phyloP scores from a whole-genome alignment of 2,329 filamentous ascomycete species.

The Ophiostoma sp. region DNA sequence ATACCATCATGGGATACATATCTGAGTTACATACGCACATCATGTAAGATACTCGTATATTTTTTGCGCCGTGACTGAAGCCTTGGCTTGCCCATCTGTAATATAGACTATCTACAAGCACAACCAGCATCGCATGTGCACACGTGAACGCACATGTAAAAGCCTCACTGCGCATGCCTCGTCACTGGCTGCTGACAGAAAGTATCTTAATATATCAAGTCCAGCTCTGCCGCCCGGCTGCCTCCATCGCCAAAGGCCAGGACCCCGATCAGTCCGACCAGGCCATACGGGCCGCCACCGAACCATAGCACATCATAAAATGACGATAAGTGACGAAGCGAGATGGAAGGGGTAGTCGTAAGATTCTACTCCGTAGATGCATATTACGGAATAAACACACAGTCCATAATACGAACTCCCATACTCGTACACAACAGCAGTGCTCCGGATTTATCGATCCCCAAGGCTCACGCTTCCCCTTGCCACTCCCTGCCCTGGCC shows the following conservation, averaged over 20 bases:
- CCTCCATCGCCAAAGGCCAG: not conserved
- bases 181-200: not conserved
- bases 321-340: not conserved
- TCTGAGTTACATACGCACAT: no score
- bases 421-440: not conserved
- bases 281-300: constrained; percentile 1
- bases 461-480: constrained; percentile 12
- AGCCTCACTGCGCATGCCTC: not conserved
- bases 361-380: not conserved
- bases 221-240: not conserved
- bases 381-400: not conserved
- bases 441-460: not conserved
- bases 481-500: not conserved
- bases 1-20: no score
- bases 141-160: not conserved
- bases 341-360: constrained; percentile 1
- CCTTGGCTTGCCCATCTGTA: no score
- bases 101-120: no score
- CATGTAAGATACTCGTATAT: no score
- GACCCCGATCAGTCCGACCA: not conserved
- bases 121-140: no score
- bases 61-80: no score
- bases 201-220: no score
- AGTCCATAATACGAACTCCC: not conserved
- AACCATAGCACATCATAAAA: constrained; percentile 1